phyloP scores from a whole-genome alignment of 805 yeast species.

The Saturnispora dispora region DNA sequence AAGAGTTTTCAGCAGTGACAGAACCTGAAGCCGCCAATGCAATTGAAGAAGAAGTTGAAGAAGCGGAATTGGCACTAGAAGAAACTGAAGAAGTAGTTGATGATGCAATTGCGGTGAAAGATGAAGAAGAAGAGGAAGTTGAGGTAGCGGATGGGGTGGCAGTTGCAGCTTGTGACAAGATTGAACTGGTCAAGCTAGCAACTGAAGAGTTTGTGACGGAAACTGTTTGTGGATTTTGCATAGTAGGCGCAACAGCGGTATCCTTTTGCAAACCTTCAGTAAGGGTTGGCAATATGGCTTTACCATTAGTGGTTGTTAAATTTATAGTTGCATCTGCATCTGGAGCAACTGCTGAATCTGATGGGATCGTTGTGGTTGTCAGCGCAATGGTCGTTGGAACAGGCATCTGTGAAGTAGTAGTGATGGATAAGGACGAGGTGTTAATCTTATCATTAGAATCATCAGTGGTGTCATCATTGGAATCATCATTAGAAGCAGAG shows the following conservation, averaged over 20 bases:
- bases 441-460: background rate
- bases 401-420: background rate
- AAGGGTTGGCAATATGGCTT: constrained; percentile 6
- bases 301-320: constrained; percentile 7
- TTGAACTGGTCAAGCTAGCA: constrained; percentile 9
- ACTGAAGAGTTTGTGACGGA: constrained; percentile 17
- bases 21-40: constrained; percentile 12
- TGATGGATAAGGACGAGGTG: background rate
- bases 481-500: background rate
- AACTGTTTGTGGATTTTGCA: constrained; percentile 14
- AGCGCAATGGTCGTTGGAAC: constrained; percentile 12
- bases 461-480: background rate
- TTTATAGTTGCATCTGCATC: constrained; percentile 8
- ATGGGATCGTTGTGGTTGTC: constrained; percentile 14
- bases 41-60: constrained; percentile 11
- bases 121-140: background rate
- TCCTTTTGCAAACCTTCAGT: constrained; percentile 12
- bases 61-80: constrained; percentile 1
- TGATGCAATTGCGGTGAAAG: background rate
- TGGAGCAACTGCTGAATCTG: constrained; percentile 11
- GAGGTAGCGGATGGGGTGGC: constrained; percentile 14
- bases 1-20: constrained; percentile 3
- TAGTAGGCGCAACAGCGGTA: constrained; percentile 8
- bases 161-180: background rate
- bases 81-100: background rate